Base-by-base conservation (phyloP, 1,284 basidiomycete genomes). In the Rhodofomes roseus region DNA sequence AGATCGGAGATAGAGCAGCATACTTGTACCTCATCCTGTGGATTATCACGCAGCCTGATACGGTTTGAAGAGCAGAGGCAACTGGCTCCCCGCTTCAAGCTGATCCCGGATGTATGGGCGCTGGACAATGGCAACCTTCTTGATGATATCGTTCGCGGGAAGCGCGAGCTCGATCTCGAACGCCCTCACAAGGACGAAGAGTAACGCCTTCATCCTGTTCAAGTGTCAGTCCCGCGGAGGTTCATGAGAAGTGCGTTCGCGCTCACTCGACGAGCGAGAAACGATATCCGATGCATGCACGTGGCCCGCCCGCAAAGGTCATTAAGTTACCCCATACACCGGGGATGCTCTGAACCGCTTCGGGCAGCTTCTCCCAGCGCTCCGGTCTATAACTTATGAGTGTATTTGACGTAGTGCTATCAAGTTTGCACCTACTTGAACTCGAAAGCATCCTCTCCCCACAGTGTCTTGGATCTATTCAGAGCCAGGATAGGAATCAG, bases 251-350 rank as follows among this genome's bases (percentile, higher is more conserved):
- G 54, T 16, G 39, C 1, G 40, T 12, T 11, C 31, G 31, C 12
- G 67, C 75, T 56, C 63, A 84, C 82, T 90, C 87, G 20, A 83
- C 75, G 20, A 90, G 65, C 1, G 87, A 80, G 66, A 90, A 90
- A 4, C 84, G 80, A 68, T 85, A 90, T 0, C 88, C 88, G 48
- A 87, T 86, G 64, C 84, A 87, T 1, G 82, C 78, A 27, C 79
- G 77, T 2, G 83, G 78, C 1, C 86, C 86, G 22, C 81, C 81
- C 2, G 84, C 62, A 75, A 89, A 89, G 1, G 81, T 79, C 43
- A 88, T 70, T 66, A 82, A 57, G 60, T 87, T 79, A 18, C 79
- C 75, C 79, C 78, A 85, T 0, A 88, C 73, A 1, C 85, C 81
- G 1, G 86, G 86, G 20, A 87, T 75, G 0, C 67, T 69, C 11